A percentile compares a stretch with the other conserved stretches of the same genome.
These are phyloP conservation scores for Umbilicus rupestris DNA, from an alignment of 164 flowering plant genomes.

Conservation along the genomic window DNA sequence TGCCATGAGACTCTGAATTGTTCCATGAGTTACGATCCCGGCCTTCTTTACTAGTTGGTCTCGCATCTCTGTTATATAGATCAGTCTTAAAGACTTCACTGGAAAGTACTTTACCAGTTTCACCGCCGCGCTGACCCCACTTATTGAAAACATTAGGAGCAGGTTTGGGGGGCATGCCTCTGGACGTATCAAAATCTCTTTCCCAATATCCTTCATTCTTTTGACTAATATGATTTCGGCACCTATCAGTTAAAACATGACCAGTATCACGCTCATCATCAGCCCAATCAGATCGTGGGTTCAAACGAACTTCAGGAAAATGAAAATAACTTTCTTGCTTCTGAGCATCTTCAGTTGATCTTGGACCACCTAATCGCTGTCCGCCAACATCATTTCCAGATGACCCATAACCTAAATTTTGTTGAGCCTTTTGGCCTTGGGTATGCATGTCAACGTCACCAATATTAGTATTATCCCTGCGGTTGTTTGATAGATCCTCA, in stretches of 20 bases:
- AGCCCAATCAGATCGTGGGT: slow-evolving; percentile 90
- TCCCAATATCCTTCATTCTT: slow-evolving; percentile 50
- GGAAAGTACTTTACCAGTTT: slow-evolving; percentile 36
- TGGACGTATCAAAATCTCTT: slow-evolving; percentile 63
- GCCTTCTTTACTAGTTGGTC: slow-evolving; percentile 52
- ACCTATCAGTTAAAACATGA: slow-evolving; percentile 37
- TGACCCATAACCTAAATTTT: slow-evolving; percentile 18
- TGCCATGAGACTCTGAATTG: slow-evolving; percentile 34
- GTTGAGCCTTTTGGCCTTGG: slow-evolving; percentile 24
- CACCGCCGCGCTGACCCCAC: slow-evolving; percentile 39
- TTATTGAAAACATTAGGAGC: slow-evolving; percentile 28
- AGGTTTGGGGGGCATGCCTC: slow-evolving; percentile 38
- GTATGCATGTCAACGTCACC: slow-evolving; percentile 30
- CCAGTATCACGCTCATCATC: slow-evolving; percentile 97
- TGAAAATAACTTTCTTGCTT: slow-evolving; percentile 53
- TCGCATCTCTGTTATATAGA: slow-evolving; percentile 29
- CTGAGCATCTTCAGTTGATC: slow-evolving; percentile 19
- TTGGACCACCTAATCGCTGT: slow-evolving; percentile 18
- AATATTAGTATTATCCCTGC: slow-evolving; percentile 18
- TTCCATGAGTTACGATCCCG: slow-evolving; percentile 54
- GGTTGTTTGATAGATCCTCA: slow-evolving; percentile 31
- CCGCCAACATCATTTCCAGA: slow-evolving; percentile 22
- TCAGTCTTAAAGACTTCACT: slow-evolving; percentile 41
- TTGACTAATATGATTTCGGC: slow-evolving; percentile 40
- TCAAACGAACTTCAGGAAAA: slow-evolving; percentile 55